Base-by-base conservation (phyloP, 169 alveolate species). In the Eimeria brunetti region DNA sequence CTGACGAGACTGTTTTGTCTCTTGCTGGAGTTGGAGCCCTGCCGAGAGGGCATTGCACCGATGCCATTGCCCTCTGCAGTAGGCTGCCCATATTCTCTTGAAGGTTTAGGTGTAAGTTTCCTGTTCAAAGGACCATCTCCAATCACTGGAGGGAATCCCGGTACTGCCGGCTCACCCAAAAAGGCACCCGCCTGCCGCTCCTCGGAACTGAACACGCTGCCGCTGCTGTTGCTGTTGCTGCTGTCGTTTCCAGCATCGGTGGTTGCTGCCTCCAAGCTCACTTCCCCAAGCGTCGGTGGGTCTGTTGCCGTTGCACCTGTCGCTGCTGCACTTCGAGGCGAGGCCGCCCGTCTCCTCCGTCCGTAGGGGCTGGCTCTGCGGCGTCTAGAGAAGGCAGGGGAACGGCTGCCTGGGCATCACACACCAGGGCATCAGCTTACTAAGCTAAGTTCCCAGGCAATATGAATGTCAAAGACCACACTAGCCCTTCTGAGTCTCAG, bases 321-420 rank as follows among this genome's bases (percentile, higher is more conserved):
- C 33, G 78, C 89, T 85, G 91, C 91, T 85, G 38, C 80, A 24
- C 73, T 24, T 56, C 80, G 64, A 24, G 91, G 91, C 38, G 91
- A 85, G 58, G 80, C 80, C 0, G 91, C 91, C 46, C 91, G 75
- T 60, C 91, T 85, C 78, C 78, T 85, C 62, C 91, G 33, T 38
- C 91, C 78, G 44, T 56, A 85, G 69, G 91, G 91, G 78, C 64
- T 58, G 49, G 91, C 91, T 53, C 91, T 85, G 30, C 91, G 76
- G 46, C 91, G 91, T 58, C 91, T 85, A 36, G 91, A 56, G 46
- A 6, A 11, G n/a, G 56, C 12, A 27, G 91, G 67, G 58, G 91
- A 56, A 53, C 91, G 80, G 51, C 91, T 60, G 91, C 78, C 91
- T 85, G 91, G 5, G 22, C 73, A 81, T 81, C 51, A 33, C n/a